A percentile compares a stretch with the other conserved stretches of the same genome.
phyloP scores from a whole-genome alignment of 2,329 filamentous ascomycete species.

The Colletotrichum salicis region DNA sequence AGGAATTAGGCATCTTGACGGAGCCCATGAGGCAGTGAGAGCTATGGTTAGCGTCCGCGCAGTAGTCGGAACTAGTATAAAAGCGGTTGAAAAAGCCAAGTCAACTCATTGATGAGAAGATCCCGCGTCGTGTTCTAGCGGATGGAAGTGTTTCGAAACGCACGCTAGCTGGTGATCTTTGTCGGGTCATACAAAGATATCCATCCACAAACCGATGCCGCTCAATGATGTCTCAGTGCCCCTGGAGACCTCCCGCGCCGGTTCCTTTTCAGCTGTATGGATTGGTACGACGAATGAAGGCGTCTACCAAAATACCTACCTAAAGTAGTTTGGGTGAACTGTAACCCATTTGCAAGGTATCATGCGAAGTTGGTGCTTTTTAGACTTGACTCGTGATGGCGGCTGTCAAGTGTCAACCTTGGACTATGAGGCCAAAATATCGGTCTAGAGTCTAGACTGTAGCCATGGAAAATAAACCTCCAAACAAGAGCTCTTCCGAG shows the following conservation, averaged over 20 bases:
- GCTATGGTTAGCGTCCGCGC: background rate
- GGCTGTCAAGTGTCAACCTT: background rate
- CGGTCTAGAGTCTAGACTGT: background rate
- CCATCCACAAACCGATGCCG: background rate
- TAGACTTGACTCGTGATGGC: background rate
- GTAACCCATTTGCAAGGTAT: background rate
- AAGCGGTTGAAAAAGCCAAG: background rate
- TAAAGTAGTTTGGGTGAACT: background rate
- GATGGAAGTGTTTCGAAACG: background rate
- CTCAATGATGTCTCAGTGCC: background rate
- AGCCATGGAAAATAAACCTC: too few relatives aligned
- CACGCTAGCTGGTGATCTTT: background rate
- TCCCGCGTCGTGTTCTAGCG: background rate
- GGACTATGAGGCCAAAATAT: background rate
- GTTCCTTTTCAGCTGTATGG: too few relatives aligned
- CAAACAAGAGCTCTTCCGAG: too few relatives aligned
- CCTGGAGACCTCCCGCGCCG: background rate
- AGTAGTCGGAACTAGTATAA: background rate
- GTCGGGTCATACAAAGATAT: background rate
- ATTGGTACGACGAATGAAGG: background rate
- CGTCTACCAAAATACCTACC: background rate
- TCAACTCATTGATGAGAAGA: background rate
- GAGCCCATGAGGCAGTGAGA: background rate
- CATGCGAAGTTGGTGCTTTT: background rate
- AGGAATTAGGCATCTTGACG: background rate